A percentile compares a stretch with the other conserved stretches of the same genome.
phyloP scores from a whole-genome alignment of 805 yeast species.

The Metschnikowia proteae region DNA sequence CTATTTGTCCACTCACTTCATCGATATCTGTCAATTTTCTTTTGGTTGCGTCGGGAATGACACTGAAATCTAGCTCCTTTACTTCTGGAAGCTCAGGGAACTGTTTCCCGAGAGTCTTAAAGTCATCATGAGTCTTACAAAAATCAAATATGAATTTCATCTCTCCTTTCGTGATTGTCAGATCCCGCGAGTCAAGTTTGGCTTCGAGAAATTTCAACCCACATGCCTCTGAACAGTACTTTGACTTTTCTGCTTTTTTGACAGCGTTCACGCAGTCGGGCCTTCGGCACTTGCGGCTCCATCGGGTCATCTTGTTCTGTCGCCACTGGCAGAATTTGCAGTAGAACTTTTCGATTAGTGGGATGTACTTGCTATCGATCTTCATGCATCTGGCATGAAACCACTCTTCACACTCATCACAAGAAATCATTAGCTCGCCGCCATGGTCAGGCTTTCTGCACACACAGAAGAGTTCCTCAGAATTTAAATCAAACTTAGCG shows the following conservation, averaged over 20 bases:
- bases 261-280: conserved; percentile 55
- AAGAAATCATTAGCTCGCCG: conserved; percentile 79
- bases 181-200: conserved; percentile 20
- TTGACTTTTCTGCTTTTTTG: conserved; percentile 41
- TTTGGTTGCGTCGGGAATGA: conserved; percentile 19
- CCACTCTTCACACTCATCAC: conserved; percentile 96
- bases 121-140: conserved; percentile 20
- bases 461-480: conserved; percentile 69
- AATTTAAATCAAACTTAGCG: conserved; percentile 43
- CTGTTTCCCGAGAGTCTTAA: conserved; percentile 26
- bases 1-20: conserved; percentile 12
- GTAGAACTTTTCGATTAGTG: conserved; percentile 58
- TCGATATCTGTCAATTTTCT: conserved; percentile 17
- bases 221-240: conserved; percentile 74
- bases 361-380: conserved; percentile 46
- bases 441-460: conserved; percentile 79
- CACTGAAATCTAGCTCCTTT: conserved; percentile 17
- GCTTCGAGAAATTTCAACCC: conserved; percentile 47
- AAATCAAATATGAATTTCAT: conserved; percentile 25
- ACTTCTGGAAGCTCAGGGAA: conserved; percentile 44
- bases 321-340: conserved; percentile 70
- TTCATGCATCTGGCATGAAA: conserved; percentile 79
- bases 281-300: conserved; percentile 76
- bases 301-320: conserved; percentile 50
- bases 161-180: conserved; percentile 14